Base-by-base conservation (phyloP, 768 basidiomycete genomes). In the Mrakia frigida region DNA sequence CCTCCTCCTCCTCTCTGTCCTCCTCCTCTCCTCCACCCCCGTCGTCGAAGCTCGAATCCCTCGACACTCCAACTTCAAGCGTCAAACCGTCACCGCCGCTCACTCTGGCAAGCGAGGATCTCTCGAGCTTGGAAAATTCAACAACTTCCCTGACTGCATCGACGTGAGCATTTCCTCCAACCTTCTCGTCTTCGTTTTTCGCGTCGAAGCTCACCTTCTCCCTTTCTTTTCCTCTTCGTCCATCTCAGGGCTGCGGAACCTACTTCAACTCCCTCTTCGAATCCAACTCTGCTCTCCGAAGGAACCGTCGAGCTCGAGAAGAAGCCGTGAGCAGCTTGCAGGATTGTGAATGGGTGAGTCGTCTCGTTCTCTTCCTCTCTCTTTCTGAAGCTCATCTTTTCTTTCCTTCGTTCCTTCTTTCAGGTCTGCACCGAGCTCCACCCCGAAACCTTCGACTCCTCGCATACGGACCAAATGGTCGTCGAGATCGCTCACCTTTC, bases 181-280 rank as follows among this genome's bases (percentile, higher is more conserved):
- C 33, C 37, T 68, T 39, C 65, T n/a, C 63, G n/a, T n/a, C n/a
- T 65, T 21, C 11, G 2, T 37, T 10, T 16, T n/a, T 21, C 37
- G 21, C n/a, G 25, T 41, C 65, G 23, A 25, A 11, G 39, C 37
- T 41, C 21, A 68, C 65, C 37, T 37, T 43, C n/a, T 39, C 25
- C 16, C 35, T 18, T 39, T 68, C 39, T 43, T n/a, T 25, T 68
- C 61, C 10, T 68, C 63, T 65, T 39, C 61, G 43, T 18, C 18
- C 43, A 46, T 46, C 33, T 4, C 39, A 68, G 65, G 65, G 65
- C 9, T 68, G 65, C 37, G 39, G 35, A 21, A 68, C 39, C 37
- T 68, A 68, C 65, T 68, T 68, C 65, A 68, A 41, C 65, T 68
- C 65, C 65, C 65, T 68, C 37, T 68, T 68, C 37, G 37, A 39